phyloP scores from a whole-genome alignment of 1,284 basidiomycete genomes.

The Vanrija pseudolonga region DNA sequence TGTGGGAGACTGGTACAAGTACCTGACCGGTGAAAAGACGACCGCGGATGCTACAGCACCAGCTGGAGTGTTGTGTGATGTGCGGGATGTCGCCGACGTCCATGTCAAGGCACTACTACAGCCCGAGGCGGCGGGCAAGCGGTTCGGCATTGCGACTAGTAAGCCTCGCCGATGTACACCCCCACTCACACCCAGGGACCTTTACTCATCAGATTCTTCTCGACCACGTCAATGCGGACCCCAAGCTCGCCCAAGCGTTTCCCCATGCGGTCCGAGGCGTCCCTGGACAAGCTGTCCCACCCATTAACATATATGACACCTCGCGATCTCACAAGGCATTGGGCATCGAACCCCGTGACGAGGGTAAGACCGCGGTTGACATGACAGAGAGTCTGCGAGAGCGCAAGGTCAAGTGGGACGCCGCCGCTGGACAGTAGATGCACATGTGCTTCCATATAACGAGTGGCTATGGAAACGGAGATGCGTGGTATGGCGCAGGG shows the following conservation, averaged over 20 bases:
- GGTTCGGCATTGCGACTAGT: constrained; percentile 24
- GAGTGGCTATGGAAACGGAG: too few relatives aligned
- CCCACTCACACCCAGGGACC: constrained; percentile 7
- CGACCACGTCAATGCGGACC: constrained; percentile 11
- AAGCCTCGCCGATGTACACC: not conserved
- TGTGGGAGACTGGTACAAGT: constrained; percentile 24
- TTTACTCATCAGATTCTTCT: constrained; percentile 22
- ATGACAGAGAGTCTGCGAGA: constrained; percentile 23
- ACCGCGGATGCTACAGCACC: constrained; percentile 22
- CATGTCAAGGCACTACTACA: constrained; percentile 20
- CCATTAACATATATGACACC: constrained; percentile 25
- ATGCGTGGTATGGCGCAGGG: too few relatives aligned
- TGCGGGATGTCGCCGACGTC: constrained; percentile 23
- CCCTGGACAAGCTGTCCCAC: constrained; percentile 16
- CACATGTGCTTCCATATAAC: too few relatives aligned
- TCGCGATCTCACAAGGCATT: constrained; percentile 13
- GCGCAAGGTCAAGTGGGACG: constrained; percentile 5
- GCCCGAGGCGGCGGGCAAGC: constrained; percentile 20
- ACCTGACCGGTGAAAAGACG: constrained; percentile 22
- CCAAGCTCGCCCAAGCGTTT: constrained; percentile 11
- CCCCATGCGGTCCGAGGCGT: constrained; percentile 14
- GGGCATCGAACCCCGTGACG: constrained; percentile 9
- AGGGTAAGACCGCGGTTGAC: constrained; percentile 22
- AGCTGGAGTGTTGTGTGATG: constrained; percentile 26
- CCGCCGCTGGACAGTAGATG: not conserved